Evolutionary conservation across 2,329 filamentous ascomycete genomes (phyloP).

Genomic region (Colletotrichum lini): DNA sequence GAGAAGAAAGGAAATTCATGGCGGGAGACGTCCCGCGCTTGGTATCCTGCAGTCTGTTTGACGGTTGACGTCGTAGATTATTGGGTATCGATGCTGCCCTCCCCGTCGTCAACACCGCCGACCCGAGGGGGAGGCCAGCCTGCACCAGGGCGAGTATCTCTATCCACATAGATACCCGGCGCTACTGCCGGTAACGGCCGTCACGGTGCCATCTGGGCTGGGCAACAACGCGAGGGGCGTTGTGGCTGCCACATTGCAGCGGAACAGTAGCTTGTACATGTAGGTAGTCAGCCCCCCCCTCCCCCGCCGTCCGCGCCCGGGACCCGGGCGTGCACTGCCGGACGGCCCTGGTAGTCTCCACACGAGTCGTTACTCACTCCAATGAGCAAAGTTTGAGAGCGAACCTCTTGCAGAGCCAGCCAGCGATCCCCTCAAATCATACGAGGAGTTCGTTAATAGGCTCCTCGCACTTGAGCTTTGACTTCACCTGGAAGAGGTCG

Average conservation of each 20-base stretch:
- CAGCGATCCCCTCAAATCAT: neutral
- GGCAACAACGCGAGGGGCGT: neutral
- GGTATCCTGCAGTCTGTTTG: neutral
- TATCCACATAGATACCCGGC: neutral
- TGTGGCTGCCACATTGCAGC: neutral
- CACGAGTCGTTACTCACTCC: constrained; percentile 10
- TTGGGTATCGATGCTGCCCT: neutral
- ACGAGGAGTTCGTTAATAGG: neutral
- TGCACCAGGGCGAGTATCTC: neutral
- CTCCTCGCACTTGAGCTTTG: neutral
- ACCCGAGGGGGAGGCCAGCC: neutral
- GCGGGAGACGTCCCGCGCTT: neutral
- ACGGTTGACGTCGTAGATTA: neutral
- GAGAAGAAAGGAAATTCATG: neutral
- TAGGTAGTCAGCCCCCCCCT: no score
- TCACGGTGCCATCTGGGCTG: constrained; percentile 2
- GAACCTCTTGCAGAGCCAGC: neutral
- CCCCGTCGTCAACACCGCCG: neutral
- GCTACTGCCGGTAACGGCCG: constrained; percentile 9
- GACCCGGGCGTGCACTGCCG: constrained; percentile 16
- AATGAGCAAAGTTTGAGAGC: constrained; percentile 33
- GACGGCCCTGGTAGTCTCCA: constrained; percentile 1
- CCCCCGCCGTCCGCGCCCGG: neutral
- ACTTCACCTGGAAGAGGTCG: neutral
- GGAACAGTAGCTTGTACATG: neutral